Conservation (phyloP, 805 yeast species). For the Zygoascus ofunaensis region DNA sequence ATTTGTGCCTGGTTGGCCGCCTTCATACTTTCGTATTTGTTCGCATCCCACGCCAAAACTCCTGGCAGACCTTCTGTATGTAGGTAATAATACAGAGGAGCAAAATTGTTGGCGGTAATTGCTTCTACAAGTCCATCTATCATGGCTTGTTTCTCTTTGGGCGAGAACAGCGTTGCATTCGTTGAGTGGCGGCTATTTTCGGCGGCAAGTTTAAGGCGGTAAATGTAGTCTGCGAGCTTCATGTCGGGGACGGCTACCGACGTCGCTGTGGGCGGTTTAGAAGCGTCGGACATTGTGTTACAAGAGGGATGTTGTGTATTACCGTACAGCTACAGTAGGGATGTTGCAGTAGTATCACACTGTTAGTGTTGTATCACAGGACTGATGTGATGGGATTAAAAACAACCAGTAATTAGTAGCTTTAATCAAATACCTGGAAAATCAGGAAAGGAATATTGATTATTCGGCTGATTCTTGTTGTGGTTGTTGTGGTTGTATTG, state of each 20-base stretch:
- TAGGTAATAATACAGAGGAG: slow-evolving; percentile 72
- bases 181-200: slow-evolving; percentile 30
- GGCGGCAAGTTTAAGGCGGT: slow-evolving; percentile 41
- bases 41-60: slow-evolving; percentile 49
- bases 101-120: slow-evolving; percentile 57
- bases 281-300: too few relatives aligned
- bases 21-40: slow-evolving; percentile 42
- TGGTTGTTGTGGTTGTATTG: too few relatives aligned
- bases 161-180: neutral
- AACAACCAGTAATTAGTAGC: too few relatives aligned
- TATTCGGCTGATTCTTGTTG: too few relatives aligned
- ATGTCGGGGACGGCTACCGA: slow-evolving; percentile 55
- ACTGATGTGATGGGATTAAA: too few relatives aligned
- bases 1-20: slow-evolving; percentile 49
- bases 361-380: too few relatives aligned
- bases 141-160: slow-evolving; percentile 27
- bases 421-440: too few relatives aligned
- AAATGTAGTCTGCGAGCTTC: slow-evolving; percentile 71
- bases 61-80: slow-evolving; percentile 35
- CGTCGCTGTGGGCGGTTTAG: too few relatives aligned
- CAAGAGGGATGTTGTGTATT: too few relatives aligned
- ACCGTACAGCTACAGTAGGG: too few relatives aligned
- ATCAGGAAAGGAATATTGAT: too few relatives aligned
- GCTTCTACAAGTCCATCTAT: slow-evolving; percentile 40
- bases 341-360: too few relatives aligned